phyloP scores from a whole-genome alignment of 345 rosid species.

The Adansonia digitata region DNA sequence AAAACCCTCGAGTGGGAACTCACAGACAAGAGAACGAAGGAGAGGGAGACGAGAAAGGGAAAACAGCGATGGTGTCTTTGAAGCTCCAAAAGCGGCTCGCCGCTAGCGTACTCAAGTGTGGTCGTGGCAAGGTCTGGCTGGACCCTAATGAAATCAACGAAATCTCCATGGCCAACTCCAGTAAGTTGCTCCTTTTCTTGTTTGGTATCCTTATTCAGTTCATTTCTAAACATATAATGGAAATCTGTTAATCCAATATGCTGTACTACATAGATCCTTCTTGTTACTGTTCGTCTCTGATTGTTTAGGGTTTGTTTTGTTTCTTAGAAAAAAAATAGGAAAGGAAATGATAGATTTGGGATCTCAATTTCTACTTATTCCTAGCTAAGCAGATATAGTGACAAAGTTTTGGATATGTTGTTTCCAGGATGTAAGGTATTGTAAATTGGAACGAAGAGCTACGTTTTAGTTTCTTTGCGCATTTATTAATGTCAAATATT shows the following conservation, averaged over 20 bases:
- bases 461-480: not conserved
- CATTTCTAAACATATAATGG: not conserved
- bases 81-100: conserved; percentile 72
- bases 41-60: not conserved
- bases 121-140: conserved; percentile 61
- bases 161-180: conserved; percentile 76
- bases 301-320: not conserved
- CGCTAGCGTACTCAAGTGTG: conserved; percentile 66
- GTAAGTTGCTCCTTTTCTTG: conserved; percentile 23
- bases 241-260: not conserved
- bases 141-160: conserved; percentile 60
- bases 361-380: not conserved
- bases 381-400: not conserved
- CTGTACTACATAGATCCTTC: not conserved
- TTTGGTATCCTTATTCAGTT: not conserved
- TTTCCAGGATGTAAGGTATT: not conserved
- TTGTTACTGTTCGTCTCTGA: not conserved
- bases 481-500: not conserved
- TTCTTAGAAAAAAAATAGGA: not conserved
- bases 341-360: not conserved
- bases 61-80: conserved; percentile 46
- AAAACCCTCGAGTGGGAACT: conserved; percentile 17
- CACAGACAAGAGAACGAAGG: not conserved
- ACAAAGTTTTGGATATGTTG: not conserved
- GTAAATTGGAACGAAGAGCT: not conserved